phyloP scores from a whole-genome alignment of 495 filamentous ascomycete genomes.

The Podospora appendiculata region DNA sequence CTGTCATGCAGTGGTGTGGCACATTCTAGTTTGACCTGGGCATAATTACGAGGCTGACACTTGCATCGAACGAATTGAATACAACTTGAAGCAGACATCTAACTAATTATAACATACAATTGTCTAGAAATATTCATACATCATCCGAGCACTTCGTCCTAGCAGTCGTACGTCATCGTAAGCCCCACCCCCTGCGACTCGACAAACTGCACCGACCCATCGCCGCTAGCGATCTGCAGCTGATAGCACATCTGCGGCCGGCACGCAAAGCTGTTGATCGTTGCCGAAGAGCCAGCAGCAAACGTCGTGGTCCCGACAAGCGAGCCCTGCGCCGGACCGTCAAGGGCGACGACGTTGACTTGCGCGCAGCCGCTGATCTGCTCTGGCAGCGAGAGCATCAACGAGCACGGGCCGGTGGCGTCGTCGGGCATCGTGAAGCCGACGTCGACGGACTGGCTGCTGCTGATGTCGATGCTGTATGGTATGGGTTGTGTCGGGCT shows the following conservation, averaged over 20 bases:
- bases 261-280: conserved; percentile 22
- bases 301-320: conserved; percentile 20
- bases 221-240: conserved; percentile 6
- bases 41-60: no score
- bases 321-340: conserved; percentile 17
- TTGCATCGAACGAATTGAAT: no score
- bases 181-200: not conserved
- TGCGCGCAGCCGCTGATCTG: conserved; percentile 8
- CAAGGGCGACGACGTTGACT: conserved; percentile 20
- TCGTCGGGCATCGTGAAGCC: conserved; percentile 18
- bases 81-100: no score
- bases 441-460: conserved; percentile 3
- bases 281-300: conserved; percentile 1
- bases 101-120: no score
- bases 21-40: no score
- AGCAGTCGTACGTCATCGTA: not conserved
- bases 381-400: conserved; percentile 13
- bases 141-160: not conserved
- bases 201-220: not conserved
- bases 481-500: not conserved
- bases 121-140: no score
- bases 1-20: no score
- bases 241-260: conserved; percentile 18
- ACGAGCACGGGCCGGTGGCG: conserved; percentile 17
- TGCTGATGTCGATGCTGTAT: not conserved